phyloP scores from a whole-genome alignment of 2,329 filamentous ascomycete genomes.

The Endoconidiophora polonica region DNA sequence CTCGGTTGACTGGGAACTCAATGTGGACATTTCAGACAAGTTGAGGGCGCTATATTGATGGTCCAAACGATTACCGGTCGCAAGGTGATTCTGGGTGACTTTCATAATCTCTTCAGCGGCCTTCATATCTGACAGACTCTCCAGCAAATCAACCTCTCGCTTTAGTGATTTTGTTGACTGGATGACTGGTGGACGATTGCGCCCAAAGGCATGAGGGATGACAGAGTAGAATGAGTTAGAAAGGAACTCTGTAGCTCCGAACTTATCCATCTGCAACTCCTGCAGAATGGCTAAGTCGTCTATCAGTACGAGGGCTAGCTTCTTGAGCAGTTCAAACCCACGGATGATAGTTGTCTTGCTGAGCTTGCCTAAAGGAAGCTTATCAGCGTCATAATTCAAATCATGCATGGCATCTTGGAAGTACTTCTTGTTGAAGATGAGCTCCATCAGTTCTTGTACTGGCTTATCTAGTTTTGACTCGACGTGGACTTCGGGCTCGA shows the following conservation, averaged over 20 bases:
- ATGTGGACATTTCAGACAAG: slow-evolving; percentile 58
- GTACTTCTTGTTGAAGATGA: slow-evolving; percentile 68
- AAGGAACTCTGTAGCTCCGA: slow-evolving; percentile 37
- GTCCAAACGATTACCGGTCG: slow-evolving; percentile 49
- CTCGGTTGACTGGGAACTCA: slow-evolving; percentile 43
- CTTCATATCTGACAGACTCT: slow-evolving; percentile 74
- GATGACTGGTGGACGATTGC: slow-evolving; percentile 56
- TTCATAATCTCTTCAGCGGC: slow-evolving; percentile 66
- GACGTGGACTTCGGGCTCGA: slow-evolving; percentile 19
- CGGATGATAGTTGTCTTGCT: slow-evolving; percentile 60
- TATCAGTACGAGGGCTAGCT: slow-evolving; percentile 51
- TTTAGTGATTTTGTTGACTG: slow-evolving; percentile 40
- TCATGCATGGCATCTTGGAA: slow-evolving; percentile 50
- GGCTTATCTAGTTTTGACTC: slow-evolving; percentile 31
- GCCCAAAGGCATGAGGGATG: slow-evolving; percentile 70
- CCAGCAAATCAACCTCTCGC: slow-evolving; percentile 61
- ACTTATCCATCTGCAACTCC: slow-evolving; percentile 24
- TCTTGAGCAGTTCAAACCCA: slow-evolving; percentile 63
- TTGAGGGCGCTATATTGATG: slow-evolving; percentile 54
- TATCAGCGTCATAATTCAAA: slow-evolving; percentile 56
- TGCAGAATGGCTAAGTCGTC: slow-evolving; percentile 29
- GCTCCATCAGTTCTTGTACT: slow-evolving; percentile 52
- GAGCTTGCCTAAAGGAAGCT: slow-evolving; percentile 70
- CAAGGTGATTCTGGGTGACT: slow-evolving; percentile 25
- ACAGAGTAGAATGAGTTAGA: slow-evolving; percentile 68